These are phyloP conservation scores for Paraphoma sp. DNA, from an alignment of 2,329 filamentous ascomycete genomes.

Conservation along the genomic window DNA sequence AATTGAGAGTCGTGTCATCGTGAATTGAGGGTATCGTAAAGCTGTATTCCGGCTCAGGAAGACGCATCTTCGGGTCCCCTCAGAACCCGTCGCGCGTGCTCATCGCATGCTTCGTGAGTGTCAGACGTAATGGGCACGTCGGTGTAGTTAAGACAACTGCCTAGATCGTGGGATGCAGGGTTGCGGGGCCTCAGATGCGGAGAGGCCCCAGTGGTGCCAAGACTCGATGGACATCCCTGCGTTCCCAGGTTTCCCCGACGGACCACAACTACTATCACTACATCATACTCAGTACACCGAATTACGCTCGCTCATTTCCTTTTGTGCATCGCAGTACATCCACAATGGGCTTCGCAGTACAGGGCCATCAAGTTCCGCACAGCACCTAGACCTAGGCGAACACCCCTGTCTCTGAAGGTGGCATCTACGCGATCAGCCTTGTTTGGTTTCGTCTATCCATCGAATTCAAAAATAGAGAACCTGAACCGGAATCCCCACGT, in stretches of 20 bases:
- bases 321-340: background rate
- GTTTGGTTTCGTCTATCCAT: no score
- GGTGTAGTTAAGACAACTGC: background rate
- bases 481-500: no score
- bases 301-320: background rate
- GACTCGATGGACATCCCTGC: background rate
- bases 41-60: slow-evolving; percentile 52
- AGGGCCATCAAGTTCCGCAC: no score
- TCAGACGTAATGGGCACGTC: background rate
- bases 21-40: slow-evolving; percentile 86
- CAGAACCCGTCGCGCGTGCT: slow-evolving; percentile 25
- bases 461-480: no score
- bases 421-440: no score
- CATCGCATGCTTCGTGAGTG: slow-evolving; percentile 28
- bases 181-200: slow-evolving; percentile 2
- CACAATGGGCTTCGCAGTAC: background rate
- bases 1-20: slow-evolving; percentile 77
- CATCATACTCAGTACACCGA: background rate
- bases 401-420: background rate
- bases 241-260: no score
- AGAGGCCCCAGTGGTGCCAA: background rate
- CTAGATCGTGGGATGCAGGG: background rate
- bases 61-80: slow-evolving; percentile 32
- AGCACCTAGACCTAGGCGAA: background rate
- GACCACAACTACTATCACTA: no score